Evolutionary conservation across 345 rosid genomes (phyloP).

Genomic region (Aethionema arabicum): DNA sequence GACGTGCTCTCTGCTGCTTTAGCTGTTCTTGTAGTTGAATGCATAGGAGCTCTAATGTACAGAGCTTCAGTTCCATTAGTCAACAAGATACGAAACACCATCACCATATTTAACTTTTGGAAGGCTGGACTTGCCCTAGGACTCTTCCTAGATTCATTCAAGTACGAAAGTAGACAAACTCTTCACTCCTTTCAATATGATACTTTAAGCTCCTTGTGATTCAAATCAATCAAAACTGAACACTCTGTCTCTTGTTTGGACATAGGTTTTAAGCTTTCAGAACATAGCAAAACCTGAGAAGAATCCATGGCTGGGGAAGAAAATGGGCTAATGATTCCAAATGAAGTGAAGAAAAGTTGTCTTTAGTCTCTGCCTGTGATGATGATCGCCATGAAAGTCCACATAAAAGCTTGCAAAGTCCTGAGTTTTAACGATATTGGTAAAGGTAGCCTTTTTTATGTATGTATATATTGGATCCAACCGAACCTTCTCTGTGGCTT

Average conservation of each 20-base stretch:
- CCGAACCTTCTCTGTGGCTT: no score
- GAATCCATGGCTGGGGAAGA: background rate
- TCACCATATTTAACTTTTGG: conserved; percentile 83
- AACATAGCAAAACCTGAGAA: background rate
- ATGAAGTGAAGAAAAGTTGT: no score
- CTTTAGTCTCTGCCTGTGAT: no score
- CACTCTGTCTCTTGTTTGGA: conserved; percentile 19
- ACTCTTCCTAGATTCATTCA: conserved; percentile 92
- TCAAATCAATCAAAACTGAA: conserved; percentile 6
- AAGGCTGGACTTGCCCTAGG: conserved; percentile 87
- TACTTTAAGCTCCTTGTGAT: conserved; percentile 16
- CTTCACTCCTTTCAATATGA: conserved; percentile 25
- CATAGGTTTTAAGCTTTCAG: conserved; percentile 33
- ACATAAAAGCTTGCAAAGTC: no score
- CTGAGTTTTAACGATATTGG: no score
- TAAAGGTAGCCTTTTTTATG: no score
- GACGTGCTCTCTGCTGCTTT: conserved; percentile 90
- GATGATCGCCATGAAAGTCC: no score
- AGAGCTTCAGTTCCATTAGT: conserved; percentile 56
- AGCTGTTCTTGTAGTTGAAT: conserved; percentile 77
- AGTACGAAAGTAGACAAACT: conserved; percentile 51
- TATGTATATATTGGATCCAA: no score
- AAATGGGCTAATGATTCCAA: no score
- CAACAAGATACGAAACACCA: conserved; percentile 48
- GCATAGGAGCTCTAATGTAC: conserved; percentile 89